Evolutionary conservation across 192 early-diverging fungal genomes (phyloP).

Genomic region (Funneliformis mosseae): DNA sequence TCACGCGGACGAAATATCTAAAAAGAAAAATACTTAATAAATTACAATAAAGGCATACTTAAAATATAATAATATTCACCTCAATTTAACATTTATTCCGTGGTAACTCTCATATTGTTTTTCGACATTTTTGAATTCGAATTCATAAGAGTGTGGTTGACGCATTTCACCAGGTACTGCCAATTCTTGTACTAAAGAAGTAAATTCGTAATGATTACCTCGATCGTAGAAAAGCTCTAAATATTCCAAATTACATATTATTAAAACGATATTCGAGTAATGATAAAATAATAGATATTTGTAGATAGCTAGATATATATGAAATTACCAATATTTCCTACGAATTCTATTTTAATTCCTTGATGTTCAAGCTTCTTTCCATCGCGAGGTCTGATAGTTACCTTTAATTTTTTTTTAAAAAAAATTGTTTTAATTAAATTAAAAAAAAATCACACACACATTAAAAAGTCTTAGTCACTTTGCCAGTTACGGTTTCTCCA

Average conservation of each 20-base stretch:
- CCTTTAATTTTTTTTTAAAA: constrained; percentile 48
- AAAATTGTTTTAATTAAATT: background rate
- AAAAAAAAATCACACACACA: background rate
- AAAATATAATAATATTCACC: constrained; percentile 44
- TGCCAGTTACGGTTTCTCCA: constrained; percentile 91
- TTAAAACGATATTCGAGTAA: background rate
- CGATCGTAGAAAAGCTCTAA: constrained; percentile 94
- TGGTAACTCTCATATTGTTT: constrained; percentile 98
- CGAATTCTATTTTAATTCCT: constrained; percentile 98
- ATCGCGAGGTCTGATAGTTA: constrained; percentile 76
- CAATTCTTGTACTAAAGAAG: constrained; percentile 90
- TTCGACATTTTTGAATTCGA: constrained; percentile 99
- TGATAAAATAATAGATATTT: background rate
- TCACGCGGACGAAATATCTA: constrained; percentile 94
- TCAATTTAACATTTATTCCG: constrained; percentile 97
- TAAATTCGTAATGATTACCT: constrained; percentile 94
- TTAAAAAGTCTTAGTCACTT: constrained; percentile 57
- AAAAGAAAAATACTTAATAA: background rate
- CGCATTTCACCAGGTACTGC: constrained; percentile 92
- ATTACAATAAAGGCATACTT: background rate
- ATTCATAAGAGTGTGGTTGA: constrained; percentile 78
- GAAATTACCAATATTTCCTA: constrained; percentile 89
- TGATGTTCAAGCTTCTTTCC: constrained; percentile 97
- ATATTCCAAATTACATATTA: background rate
- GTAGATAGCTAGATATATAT: no score